A percentile compares a stretch with the other conserved stretches of the same genome.
Conservation (phyloP, 148 eudicot genomes). For the Persicaria tinctoria region DNA sequence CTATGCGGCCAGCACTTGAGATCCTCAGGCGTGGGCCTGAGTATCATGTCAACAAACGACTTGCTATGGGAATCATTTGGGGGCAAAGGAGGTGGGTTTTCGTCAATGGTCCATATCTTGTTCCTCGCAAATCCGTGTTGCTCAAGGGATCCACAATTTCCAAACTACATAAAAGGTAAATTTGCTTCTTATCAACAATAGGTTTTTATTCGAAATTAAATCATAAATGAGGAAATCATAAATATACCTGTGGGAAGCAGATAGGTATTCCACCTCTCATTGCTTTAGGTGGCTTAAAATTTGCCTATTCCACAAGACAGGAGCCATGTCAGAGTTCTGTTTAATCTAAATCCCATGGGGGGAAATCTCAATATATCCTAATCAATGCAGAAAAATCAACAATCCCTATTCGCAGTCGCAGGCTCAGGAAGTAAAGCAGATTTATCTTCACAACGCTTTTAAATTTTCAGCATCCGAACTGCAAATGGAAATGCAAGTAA, state of each 20-base stretch:
- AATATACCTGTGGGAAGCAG: constrained; percentile 92
- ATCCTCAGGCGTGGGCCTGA: constrained; percentile 70
- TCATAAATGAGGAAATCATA: constrained; percentile 1
- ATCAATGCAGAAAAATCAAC: neutral
- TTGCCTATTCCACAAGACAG: constrained; percentile 35
- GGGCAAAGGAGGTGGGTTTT: constrained; percentile 61
- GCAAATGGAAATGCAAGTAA: too few relatives aligned
- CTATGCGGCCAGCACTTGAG: constrained; percentile 83
- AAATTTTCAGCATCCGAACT: too few relatives aligned
- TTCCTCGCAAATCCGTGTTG: constrained; percentile 92
- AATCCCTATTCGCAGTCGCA: neutral
- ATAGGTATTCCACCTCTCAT: constrained; percentile 87
- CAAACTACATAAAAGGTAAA: constrained; percentile 45
- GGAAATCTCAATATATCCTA: neutral
- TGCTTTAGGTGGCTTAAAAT: constrained; percentile 68
- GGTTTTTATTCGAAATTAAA: neutral
- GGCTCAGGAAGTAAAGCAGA: neutral
- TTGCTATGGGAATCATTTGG: constrained; percentile 51
- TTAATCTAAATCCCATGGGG: neutral
- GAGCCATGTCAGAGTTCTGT: neutral
- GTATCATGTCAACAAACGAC: constrained; percentile 76
- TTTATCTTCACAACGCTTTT: too few relatives aligned
- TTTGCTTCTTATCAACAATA: neutral
- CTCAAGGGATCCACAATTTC: constrained; percentile 70
- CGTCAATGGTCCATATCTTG: constrained; percentile 64